Percentiles rank a stretch among this genome's conserved stretches.
phyloP scores from a whole-genome alignment of 805 yeast species.

The Martiniozyma abietophila region DNA sequence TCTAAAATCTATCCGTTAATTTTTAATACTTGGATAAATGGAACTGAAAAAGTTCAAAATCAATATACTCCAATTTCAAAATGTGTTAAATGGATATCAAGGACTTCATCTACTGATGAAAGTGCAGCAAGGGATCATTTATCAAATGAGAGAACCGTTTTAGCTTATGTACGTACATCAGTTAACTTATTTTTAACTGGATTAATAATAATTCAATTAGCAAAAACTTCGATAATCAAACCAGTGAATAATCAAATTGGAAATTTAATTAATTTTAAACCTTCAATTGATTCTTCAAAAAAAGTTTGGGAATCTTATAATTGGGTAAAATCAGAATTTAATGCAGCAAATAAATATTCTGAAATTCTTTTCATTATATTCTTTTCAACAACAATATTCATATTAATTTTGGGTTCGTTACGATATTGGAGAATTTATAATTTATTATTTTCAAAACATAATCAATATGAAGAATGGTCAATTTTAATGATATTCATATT shows the following conservation, averaged over 20 bases:
- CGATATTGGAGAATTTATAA: slow-evolving; percentile 2
- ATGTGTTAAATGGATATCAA: too few relatives aligned
- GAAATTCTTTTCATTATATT: neutral
- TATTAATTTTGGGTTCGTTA: neutral
- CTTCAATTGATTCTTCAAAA: too few relatives aligned
- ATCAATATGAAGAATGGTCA: slow-evolving; percentile 7
- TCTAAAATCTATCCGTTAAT: too few relatives aligned
- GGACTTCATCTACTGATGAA: slow-evolving; percentile 7
- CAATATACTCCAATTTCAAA: too few relatives aligned
- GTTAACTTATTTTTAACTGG: slow-evolving; percentile 44
- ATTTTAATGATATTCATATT: slow-evolving; percentile 1
- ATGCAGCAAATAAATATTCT: neutral
- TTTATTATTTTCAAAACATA: slow-evolving; percentile 1
- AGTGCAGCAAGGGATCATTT: slow-evolving; percentile 43
- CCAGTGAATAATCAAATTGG: slow-evolving; percentile 9
- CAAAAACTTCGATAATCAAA: slow-evolving; percentile 27
- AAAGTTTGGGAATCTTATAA: too few relatives aligned
- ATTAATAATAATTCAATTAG: slow-evolving; percentile 43
- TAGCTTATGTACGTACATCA: slow-evolving; percentile 53
- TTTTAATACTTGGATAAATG: too few relatives aligned
- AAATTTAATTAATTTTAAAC: too few relatives aligned
- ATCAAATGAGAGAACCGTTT: slow-evolving; percentile 53
- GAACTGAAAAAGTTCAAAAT: too few relatives aligned
- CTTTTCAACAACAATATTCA: neutral
- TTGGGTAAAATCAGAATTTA: neutral